phyloP scores from a whole-genome alignment of 139 green algal genomes.

The Edaphochlamys debaryana region DNA sequence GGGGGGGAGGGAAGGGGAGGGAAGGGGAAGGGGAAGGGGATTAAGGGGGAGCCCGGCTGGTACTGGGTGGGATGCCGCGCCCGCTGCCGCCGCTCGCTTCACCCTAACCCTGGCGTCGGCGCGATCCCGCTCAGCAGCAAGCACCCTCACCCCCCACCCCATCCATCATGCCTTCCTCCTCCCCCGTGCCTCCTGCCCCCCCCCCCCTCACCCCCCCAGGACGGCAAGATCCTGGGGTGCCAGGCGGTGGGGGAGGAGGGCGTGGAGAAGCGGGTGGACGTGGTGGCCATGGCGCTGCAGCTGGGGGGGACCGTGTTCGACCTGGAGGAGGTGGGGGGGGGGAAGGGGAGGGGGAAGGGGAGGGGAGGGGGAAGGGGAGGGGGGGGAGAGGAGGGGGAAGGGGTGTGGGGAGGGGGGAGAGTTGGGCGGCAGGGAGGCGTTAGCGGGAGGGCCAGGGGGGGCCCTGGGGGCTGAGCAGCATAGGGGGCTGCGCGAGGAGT shows the following conservation, averaged over 20 bases:
- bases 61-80: no score
- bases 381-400: neutral
- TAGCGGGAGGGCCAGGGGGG: no score
- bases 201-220: neutral
- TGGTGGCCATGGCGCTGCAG: slow-evolving; percentile 56
- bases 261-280: slow-evolving; percentile 68
- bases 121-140: no score
- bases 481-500: no score
- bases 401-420: neutral
- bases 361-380: neutral
- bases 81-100: no score
- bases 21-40: neutral
- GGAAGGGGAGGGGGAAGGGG: neutral
- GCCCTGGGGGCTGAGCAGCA: no score
- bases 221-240: slow-evolving; percentile 58
- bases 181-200: neutral
- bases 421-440: no score
- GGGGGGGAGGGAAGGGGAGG: neutral
- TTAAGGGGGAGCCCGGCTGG: neutral
- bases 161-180: no score
- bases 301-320: slow-evolving; percentile 51
- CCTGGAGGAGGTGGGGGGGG: slow-evolving; percentile 55
- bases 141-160: no score
- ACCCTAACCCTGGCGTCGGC: no score
- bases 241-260: slow-evolving; percentile 63